Base-by-base conservation (phyloP, 257 asterid species). In the Solanum megistacrolobum region DNA sequence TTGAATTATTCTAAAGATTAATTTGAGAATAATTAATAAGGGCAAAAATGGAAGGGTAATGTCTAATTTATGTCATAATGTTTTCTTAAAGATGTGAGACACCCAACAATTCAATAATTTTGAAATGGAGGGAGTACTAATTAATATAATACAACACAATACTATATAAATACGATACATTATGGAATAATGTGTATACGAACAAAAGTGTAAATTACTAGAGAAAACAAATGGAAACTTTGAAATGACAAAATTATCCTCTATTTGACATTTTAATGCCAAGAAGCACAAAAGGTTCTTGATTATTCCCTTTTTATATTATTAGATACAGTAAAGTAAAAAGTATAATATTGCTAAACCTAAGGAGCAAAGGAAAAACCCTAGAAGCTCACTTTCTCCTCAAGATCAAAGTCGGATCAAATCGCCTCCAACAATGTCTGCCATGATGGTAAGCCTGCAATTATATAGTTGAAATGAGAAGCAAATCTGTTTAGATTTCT, bases 341-440 rank as follows among this genome's bases (percentile, higher is more conserved):
- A n/a, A 7, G 23, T 10, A 65, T 25, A 65, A 5, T 65, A 25
- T 65, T 25, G 32, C 72, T 65, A 65, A 66, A 66, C 73, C 73
- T 66, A 65, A 65, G 72, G 72, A 65, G 72, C 72, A 65, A 65
- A 65, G 73, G 73, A 66, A 66, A 66, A 66, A 66, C 73, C 73
- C 73, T 66, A 66, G 73, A 27, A 66, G 73, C 73, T 25, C 10
- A 66, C 20, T 66, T 66, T 66, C 73, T 25, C 73, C 35, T 3
- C 20, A 25, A 66, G 31, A 65, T 65, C 72, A 12, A n/a, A 65
- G 72, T 66, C 35, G 73, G 32, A 25, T 27, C 34, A 27, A 66
- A 66, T 66, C 73, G 73, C 73, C 35, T 25, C 73, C 73, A 66
- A 66, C 73, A 66, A 66, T 66, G 73, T 25, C 73, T 25, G 73